phyloP scores from a whole-genome alignment of 176 grass and related monocot species.

The Bolboschoenus planiculmis region DNA sequence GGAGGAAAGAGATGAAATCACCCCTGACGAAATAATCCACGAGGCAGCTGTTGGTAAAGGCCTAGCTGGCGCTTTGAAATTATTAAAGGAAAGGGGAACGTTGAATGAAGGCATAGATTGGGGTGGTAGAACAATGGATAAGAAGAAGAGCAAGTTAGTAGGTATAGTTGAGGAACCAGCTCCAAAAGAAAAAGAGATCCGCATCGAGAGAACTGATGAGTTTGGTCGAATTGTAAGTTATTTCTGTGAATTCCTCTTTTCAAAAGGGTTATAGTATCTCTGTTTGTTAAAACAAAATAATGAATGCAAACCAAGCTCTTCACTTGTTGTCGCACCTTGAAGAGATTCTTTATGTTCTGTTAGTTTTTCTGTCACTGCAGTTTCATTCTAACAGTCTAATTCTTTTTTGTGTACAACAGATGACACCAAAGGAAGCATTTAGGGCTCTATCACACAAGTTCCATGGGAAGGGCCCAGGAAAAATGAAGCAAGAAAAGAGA shows the following conservation, averaged over 20 bases:
- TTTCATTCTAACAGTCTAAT: conserved; percentile 6
- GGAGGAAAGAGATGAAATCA: conserved; percentile 45
- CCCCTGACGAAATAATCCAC: conserved; percentile 61
- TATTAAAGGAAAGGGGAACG: conserved; percentile 61
- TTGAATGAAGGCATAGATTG: conserved; percentile 81
- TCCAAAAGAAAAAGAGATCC: conserved; percentile 53
- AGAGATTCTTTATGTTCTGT: not conserved
- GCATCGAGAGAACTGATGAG: conserved; percentile 76
- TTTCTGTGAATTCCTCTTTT: not conserved
- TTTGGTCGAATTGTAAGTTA: conserved; percentile 82
- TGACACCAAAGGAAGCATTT: conserved; percentile 92
- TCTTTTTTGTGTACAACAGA: conserved; percentile 24
- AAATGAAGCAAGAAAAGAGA: conserved; percentile 86
- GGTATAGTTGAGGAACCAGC: conserved; percentile 54
- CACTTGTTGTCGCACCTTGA: not conserved
- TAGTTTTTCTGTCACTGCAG: not conserved
- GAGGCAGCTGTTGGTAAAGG: conserved; percentile 76
- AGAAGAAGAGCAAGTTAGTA: conserved; percentile 86
- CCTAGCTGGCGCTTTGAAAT: conserved; percentile 72
- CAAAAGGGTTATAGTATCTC: not conserved
- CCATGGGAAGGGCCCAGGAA: conserved; percentile 84
- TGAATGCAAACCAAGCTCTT: not conserved
- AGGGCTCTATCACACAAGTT: conserved; percentile 81
- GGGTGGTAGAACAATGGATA: conserved; percentile 87
- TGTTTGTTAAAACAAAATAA: not conserved